Conservation (phyloP, 2,329 filamentous ascomycete genomes). For the Beauveria sp. region DNA sequence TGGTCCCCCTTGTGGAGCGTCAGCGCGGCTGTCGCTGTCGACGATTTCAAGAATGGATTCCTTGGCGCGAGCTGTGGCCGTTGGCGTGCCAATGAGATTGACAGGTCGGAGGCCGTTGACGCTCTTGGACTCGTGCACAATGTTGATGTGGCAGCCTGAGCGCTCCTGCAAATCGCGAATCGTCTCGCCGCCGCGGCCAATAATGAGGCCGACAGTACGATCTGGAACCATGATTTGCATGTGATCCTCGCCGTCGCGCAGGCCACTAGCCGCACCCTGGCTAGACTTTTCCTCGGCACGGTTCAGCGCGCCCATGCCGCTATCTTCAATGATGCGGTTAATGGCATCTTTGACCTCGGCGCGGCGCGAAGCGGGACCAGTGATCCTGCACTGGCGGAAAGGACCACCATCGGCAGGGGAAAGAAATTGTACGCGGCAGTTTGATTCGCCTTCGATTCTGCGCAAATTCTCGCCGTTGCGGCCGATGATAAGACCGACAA, state of each 20-base stretch:
- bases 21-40: constrained; percentile 72
- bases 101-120: constrained; percentile 84
- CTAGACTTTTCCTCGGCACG: constrained; percentile 34
- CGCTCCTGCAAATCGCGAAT: constrained; percentile 88
- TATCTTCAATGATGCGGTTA: constrained; percentile 81
- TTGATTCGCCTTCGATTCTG: constrained; percentile 74
- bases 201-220: constrained; percentile 85
- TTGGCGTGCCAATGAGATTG: constrained; percentile 74
- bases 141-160: constrained; percentile 92
- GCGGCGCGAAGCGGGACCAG: constrained; percentile 62
- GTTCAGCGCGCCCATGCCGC: constrained; percentile 40
- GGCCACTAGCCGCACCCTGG: constrained; percentile 31
- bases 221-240: constrained; percentile 94
- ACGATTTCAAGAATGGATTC: constrained; percentile 90
- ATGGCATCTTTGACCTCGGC: constrained; percentile 76
- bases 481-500: constrained; percentile 86
- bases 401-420: constrained; percentile 66
- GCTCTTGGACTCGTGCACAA: constrained; percentile 87
- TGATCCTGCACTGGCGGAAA: constrained; percentile 79
- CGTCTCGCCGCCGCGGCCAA: constrained; percentile 87
- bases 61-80: constrained; percentile 70
- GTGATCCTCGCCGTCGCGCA: constrained; percentile 74
- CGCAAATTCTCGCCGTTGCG: constrained; percentile 83
- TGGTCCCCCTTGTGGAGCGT: constrained; percentile 27
- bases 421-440: constrained; percentile 81